Evolutionary conservation across 176 grass and related monocot species (phyloP), one percentile per base, ranked within the genome.

Genomic region (Alopecurus myosuroides): DNA sequence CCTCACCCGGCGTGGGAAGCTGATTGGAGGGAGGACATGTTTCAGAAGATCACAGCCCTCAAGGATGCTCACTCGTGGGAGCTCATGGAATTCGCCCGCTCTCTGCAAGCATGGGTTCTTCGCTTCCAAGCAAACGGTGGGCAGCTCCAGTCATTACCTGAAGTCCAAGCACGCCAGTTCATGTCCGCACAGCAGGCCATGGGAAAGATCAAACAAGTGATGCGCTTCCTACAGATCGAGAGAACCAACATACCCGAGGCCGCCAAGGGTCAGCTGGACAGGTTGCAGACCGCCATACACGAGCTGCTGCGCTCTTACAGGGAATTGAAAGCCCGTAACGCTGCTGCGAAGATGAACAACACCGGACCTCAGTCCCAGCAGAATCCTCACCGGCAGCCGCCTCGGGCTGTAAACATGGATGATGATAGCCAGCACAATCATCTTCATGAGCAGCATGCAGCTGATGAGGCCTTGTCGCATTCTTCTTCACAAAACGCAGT

Each of bases 21-120:
- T 6, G 61, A 88, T 7, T 77, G 79, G 79, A 77, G 37, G 50
- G 80, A 83, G 40, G 62, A 88, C 10, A 70, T 78, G 9, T 70
- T 62, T 57, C 86, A 62, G 40, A 30, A 49, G 29, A 68, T 81
- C 78, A 35, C 41, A 14, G 48, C 18, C 30, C 64, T 81, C 8
- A 81, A 81, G 46, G 4, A 28, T 26, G 79, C 79, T 13, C 50
- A 70, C 79, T 55, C 55, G 2, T 57, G 49, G 1, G 79, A 88
- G 8, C 61, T 82, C 15, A 25, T 37, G 26, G 72, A 82, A 37
- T n/a, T 69, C 2, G 14, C 35, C 3, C 36, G 1, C 42, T 9
- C 10, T 25, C 0, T 22, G 7, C 48, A 2, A 55, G 28, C 18
- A 34, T 1, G 2, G 6, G 1, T 5, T 49, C 1, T 36, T 36